Evolutionary conservation across 352 stramenopile genomes (phyloP), one percentile per base, ranked within the genome.

Genomic region (Saprolegnia diclina): DNA sequence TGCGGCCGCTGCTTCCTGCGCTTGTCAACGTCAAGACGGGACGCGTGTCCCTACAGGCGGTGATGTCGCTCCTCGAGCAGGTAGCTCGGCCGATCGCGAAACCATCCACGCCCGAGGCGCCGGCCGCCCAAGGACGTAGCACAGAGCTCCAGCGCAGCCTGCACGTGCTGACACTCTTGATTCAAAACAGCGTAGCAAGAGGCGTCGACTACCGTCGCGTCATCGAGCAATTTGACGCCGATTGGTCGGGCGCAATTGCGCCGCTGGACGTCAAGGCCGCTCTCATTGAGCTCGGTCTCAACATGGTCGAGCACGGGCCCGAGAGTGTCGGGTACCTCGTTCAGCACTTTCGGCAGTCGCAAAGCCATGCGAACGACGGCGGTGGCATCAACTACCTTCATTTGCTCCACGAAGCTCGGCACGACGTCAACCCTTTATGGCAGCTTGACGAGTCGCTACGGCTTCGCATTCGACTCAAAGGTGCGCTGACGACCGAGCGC

Each of bases 191-290:
- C 54, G 78, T 87, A 18, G 65, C 73, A 21, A 62, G 69, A 19
- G 79, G 76, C n/a, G 56, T 86, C 21, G 80, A 90, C 56, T 67
- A 82, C 13, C 76, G 79, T 18, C 73, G 71, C n/a, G 71, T 74
- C n/a, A 78, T 90, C 40, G 83, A 92, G 54, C 61, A 75, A 37
- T 55, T 65, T 37, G 83, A 92, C 37, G 48, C 29, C 7, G 56
- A 57, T 4, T 90, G 88, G 53, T 77, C 76, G 0, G 82, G 83
- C 0, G 65, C 52, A 24, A 64, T 89, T 19, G 65, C 71, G 13
- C 79, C 77, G 46, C 71, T 83, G 35, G 71, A 88, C 22, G 76
- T 92, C 48, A 90, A 90, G 67, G 68, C 79, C 14, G 74, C 75
- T 13, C 38, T 92, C 4, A 32, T 87, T 13, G 72, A 79, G 4